Conservation (phyloP, 2,329 filamentous ascomycete genomes). For the Metarhizium album region DNA sequence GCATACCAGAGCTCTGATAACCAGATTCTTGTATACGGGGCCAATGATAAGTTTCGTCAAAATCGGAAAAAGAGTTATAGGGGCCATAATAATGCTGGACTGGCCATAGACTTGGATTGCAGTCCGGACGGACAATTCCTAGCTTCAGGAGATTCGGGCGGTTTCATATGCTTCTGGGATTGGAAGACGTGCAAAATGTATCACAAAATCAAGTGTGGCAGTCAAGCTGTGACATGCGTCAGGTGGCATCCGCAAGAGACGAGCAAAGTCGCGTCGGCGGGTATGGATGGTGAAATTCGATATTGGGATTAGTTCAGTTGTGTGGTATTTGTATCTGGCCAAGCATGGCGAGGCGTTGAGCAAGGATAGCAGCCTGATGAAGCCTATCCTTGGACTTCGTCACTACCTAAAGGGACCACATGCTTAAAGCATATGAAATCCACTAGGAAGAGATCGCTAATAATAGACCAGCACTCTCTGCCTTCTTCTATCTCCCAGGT, state of each 20-base stretch:
- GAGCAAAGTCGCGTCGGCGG: constrained; percentile 84
- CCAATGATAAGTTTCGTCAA: constrained; percentile 90
- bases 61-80: constrained; percentile 96
- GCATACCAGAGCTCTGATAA: constrained; percentile 92
- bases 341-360: constrained; percentile 2
- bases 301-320: constrained; percentile 67
- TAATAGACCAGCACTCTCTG: too few species aligned
- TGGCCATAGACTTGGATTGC: constrained; percentile 80
- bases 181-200: constrained; percentile 99
- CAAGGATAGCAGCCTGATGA: background rate
- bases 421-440: too few species aligned
- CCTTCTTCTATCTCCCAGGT: too few species aligned
- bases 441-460: background rate
- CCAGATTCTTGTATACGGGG: constrained; percentile 90
- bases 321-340: background rate
- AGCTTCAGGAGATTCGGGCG: constrained; percentile 74
- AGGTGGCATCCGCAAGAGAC: constrained; percentile 98
- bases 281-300: constrained; percentile 76
- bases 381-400: background rate
- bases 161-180: constrained; percentile 94
- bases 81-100: constrained; percentile 91
- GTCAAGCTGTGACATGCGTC: constrained; percentile 71
- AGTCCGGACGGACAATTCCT: constrained; percentile 89
- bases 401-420: background rate
- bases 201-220: constrained; percentile 83